phyloP scores from a whole-genome alignment of 345 rosid genomes.

The Stellera chamaejasme region DNA sequence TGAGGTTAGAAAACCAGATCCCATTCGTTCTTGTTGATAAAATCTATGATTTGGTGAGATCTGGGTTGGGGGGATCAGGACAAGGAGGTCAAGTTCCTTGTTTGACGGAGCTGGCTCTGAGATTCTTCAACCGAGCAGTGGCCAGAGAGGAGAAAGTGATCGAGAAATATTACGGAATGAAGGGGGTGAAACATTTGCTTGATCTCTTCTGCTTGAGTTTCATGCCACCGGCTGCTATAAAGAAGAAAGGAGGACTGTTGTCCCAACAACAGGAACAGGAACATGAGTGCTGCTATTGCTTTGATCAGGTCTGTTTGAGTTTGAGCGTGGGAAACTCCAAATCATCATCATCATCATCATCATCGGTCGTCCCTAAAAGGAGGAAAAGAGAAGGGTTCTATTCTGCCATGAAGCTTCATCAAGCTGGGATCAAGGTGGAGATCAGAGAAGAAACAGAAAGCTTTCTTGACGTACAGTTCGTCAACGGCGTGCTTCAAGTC shows the following conservation, averaged over 20 bases:
- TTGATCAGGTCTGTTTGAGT: neutral
- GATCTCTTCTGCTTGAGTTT: slow-evolving; percentile 40
- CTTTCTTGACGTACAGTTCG: slow-evolving; percentile 36
- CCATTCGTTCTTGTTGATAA: slow-evolving; percentile 40
- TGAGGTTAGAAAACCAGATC: slow-evolving; percentile 52
- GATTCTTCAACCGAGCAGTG: slow-evolving; percentile 33
- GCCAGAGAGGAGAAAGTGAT: slow-evolving; percentile 23
- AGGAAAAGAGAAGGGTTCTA: slow-evolving; percentile 5
- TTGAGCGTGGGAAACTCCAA: neutral
- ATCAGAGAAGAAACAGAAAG: slow-evolving; percentile 25
- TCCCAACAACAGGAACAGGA: neutral
- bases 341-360: too few species aligned
- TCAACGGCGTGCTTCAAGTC: slow-evolving; percentile 37
- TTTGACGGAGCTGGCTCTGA: slow-evolving; percentile 29
- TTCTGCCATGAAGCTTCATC: slow-evolving; percentile 38
- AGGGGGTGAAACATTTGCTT: slow-evolving; percentile 32
- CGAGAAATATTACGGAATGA: slow-evolving; percentile 10
- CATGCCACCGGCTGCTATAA: too few species aligned
- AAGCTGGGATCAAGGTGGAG: slow-evolving; percentile 30
- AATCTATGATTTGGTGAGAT: slow-evolving; percentile 18
- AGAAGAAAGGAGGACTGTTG: too few species aligned
- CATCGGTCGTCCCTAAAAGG: neutral
- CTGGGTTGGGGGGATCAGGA: slow-evolving; percentile 4
- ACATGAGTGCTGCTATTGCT: neutral
- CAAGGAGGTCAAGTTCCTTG: slow-evolving; percentile 4